These are phyloP conservation scores for Boletellus ananiceps DNA, from an alignment of 768 basidiomycete species.

Conservation along the genomic window DNA sequence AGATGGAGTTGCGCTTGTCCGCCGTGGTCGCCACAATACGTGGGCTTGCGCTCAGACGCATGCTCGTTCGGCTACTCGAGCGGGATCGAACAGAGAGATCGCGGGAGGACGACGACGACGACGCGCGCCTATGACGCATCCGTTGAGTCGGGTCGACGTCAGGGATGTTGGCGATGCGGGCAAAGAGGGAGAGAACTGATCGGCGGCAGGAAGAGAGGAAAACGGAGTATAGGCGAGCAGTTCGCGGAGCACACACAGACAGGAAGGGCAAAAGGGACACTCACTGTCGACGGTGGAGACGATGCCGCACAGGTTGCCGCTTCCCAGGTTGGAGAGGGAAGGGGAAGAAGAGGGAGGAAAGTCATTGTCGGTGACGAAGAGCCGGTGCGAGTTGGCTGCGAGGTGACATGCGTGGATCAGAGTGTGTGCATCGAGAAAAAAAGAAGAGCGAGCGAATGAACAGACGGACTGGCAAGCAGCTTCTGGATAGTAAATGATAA, in stretches of 20 bases:
- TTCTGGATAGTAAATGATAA: slow-evolving; percentile 74
- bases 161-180: slow-evolving; percentile 64
- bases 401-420: not conserved
- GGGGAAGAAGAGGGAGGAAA: slow-evolving; percentile 47
- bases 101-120: slow-evolving; percentile 60
- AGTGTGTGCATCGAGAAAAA: not conserved
- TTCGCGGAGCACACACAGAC: not conserved
- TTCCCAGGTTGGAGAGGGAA: slow-evolving; percentile 33
- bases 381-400: slow-evolving; percentile 70
- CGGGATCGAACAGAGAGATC: slow-evolving; percentile 38
- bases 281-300: slow-evolving; percentile 79
- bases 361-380: slow-evolving; percentile 68
- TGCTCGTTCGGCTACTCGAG: slow-evolving; percentile 40
- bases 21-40: slow-evolving; percentile 28
- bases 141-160: slow-evolving; percentile 74
- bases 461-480: slow-evolving; percentile 68
- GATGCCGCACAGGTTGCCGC: slow-evolving; percentile 59
- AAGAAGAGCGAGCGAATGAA: not conserved
- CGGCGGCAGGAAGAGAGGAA: not conserved
- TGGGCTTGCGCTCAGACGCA: slow-evolving; percentile 31
- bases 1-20: slow-evolving; percentile 30
- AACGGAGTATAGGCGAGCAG: not conserved
- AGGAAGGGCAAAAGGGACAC: slow-evolving; percentile 20
- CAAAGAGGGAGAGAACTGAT: slow-evolving; percentile 74
- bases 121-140: slow-evolving; percentile 76